A percentile compares a stretch with the other conserved stretches of the same genome.
These are phyloP conservation scores for Papiliotrema fonsecae DNA, from an alignment of 1,284 basidiomycete species.

Conservation along the genomic window DNA sequence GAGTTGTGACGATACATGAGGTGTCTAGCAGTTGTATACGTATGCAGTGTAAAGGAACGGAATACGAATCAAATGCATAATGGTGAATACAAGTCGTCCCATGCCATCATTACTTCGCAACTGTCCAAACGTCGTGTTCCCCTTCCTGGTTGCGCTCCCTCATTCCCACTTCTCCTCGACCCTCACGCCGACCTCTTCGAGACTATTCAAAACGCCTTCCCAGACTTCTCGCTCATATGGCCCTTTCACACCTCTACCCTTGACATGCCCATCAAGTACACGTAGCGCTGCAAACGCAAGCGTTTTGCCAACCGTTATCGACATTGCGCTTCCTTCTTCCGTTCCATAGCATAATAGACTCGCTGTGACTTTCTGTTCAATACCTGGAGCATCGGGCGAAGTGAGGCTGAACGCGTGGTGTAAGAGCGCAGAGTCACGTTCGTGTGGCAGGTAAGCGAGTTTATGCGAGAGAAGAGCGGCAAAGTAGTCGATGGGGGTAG, in stretches of 20 bases:
- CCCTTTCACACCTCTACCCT: slow-evolving; percentile 61
- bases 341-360: slow-evolving; percentile 69
- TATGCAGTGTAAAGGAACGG: too few species aligned
- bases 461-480: slow-evolving; percentile 68
- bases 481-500: slow-evolving; percentile 71
- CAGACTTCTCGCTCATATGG: slow-evolving; percentile 62
- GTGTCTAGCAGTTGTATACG: background rate
- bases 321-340: slow-evolving; percentile 70
- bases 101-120: too few species aligned
- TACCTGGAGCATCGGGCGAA: slow-evolving; percentile 8
- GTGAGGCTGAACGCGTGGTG: slow-evolving; percentile 65
- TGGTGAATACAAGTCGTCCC: too few species aligned
- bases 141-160: too few species aligned
- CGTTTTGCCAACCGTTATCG: slow-evolving; percentile 79
- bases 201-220: slow-evolving; percentile 56
- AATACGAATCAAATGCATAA: too few species aligned
- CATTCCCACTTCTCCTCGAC: slow-evolving; percentile 57
- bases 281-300: slow-evolving; percentile 71
- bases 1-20: slow-evolving; percentile 3
- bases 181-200: slow-evolving; percentile 61
- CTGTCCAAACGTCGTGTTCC: too few species aligned
- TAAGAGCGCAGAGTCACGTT: slow-evolving; percentile 83
- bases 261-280: slow-evolving; percentile 65
- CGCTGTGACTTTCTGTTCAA: slow-evolving; percentile 65
- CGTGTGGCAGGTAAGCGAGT: slow-evolving; percentile 65